Evolutionary conservation across 2,329 filamentous ascomycete species (phyloP).

Genomic region (Verticillium tricorpus): DNA sequence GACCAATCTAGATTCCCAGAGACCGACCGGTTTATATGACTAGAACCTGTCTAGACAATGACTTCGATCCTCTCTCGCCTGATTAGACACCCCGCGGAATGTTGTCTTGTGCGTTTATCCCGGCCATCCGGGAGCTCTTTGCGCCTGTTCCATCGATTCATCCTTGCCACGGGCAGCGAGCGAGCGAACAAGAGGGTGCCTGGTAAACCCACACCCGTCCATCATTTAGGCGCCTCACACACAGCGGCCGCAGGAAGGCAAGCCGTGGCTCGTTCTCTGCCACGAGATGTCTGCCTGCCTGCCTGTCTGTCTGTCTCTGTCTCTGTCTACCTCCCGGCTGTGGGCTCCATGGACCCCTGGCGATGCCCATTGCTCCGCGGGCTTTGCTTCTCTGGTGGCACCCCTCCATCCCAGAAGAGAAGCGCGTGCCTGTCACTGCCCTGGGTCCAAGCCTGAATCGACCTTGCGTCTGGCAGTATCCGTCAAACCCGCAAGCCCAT

Average conservation of each 20-base stretch:
- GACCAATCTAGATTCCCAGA: neutral
- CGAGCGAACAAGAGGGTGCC: neutral
- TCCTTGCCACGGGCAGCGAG: neutral
- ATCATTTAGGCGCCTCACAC: neutral
- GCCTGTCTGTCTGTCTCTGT: neutral
- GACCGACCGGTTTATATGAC: neutral
- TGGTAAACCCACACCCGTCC: neutral
- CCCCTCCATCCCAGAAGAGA: neutral
- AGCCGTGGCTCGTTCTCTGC: neutral
- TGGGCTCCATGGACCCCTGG: neutral
- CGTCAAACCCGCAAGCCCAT: slow-evolving; percentile 1
- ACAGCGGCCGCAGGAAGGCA: neutral
- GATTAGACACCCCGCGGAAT: neutral
- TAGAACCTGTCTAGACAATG: neutral
- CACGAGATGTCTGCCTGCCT: neutral
- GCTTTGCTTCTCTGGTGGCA: neutral
- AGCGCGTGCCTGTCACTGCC: neutral
- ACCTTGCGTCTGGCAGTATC: slow-evolving; percentile 9
- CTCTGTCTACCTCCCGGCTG: neutral
- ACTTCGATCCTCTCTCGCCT: neutral
- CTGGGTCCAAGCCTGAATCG: slow-evolving; percentile 1
- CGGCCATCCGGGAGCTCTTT: neutral
- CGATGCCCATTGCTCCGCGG: neutral
- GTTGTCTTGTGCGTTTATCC: neutral
- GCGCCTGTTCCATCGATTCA: neutral